Evolutionary conservation across 306 rosid genomes (phyloP).

Genomic region (Glycine latifolia): DNA sequence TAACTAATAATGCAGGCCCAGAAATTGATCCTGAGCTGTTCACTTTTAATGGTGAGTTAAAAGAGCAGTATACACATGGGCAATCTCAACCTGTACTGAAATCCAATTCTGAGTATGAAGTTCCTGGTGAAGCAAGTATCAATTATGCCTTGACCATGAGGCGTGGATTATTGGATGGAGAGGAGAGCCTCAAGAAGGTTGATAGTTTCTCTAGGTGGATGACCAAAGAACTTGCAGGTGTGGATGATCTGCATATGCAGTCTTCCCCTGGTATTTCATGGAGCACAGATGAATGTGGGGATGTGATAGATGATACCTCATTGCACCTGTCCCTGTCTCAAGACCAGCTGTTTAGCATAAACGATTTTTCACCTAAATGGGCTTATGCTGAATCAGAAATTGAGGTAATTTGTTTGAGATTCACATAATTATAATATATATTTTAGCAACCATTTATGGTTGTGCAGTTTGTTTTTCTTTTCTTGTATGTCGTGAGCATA

Average conservation of each 20-base stretch:
- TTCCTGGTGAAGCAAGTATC: conserved; percentile 55
- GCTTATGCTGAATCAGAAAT: conserved; percentile 67
- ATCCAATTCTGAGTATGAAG: conserved; percentile 54
- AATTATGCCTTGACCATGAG: conserved; percentile 59
- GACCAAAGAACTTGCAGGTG: conserved; percentile 76
- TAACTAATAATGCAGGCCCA: conserved; percentile 41
- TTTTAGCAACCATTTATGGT: conserved; percentile 3
- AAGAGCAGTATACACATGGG: conserved; percentile 54
- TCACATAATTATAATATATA: conserved; percentile 10
- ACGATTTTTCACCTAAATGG: conserved; percentile 85
- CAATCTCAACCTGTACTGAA: conserved; percentile 49
- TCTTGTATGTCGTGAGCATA: not conserved
- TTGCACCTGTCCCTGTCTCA: conserved; percentile 81
- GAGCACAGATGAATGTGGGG: conserved; percentile 74
- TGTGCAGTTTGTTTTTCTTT: not conserved
- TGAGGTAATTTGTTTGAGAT: conserved; percentile 61
- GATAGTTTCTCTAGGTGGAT: conserved; percentile 95
- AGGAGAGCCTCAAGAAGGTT: conserved; percentile 79
- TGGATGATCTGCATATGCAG: conserved; percentile 77
- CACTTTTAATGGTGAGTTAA: conserved; percentile 48
- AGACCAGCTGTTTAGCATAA: conserved; percentile 84
- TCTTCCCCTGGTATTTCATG: conserved; percentile 80
- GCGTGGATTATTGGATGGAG: conserved; percentile 63
- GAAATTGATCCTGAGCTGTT: conserved; percentile 48
- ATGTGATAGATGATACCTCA: conserved; percentile 73